Base-by-base conservation (phyloP, 768 basidiomycete genomes). In the Rubroboletus satanas region DNA sequence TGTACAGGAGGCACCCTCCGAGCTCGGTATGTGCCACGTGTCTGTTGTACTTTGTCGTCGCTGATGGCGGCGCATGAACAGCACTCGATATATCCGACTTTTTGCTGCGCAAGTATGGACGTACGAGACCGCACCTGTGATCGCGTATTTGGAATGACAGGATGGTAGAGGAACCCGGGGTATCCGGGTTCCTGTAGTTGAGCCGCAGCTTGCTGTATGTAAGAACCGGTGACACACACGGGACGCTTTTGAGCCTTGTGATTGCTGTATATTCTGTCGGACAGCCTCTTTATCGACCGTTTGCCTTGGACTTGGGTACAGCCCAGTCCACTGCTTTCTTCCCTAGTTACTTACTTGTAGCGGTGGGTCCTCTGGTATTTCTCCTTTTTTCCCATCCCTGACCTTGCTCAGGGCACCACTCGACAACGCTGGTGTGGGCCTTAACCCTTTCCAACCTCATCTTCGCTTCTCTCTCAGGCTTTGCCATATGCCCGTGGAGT, bases 1-100 rank as follows among this genome's bases (percentile, higher is more conserved):
- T 26, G 59, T 59, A 2, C 69, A 70, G 11, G 70, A 70, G 42
- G 63, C 66, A 1, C 70, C 69, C 6, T 21, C 52, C 21, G 68
- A 70, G 31, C 64, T 72, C 9, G 70, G 69, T 70, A n/a, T 7
- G 65, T 58, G 8, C 36, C 11, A 4, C 14, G 21, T 15, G n/a
- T 45, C 7, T 10, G 26, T 12, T n/a, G 17, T 15, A 17, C 31
- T 5, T 36, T 28, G 17, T 37, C 36, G 1, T n/a, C 3, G 5
- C 21, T 53, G 52, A 61, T 15, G 23, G n/a, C n/a, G n/a, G 1
- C 21, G 28, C 4, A 26, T 38, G 18, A 21, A 5, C 23, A 68
- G 69, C 69, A 9, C 60, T 49, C 26, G 65, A 72, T 32, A 37
- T 71, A 28, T 63, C 68, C 15, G 52, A 52, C 12, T 71, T 72